Evolutionary conservation across 352 stramenopile genomes (phyloP), one percentile per base, ranked within the genome.

Genomic region (Globisporangium parvum): DNA sequence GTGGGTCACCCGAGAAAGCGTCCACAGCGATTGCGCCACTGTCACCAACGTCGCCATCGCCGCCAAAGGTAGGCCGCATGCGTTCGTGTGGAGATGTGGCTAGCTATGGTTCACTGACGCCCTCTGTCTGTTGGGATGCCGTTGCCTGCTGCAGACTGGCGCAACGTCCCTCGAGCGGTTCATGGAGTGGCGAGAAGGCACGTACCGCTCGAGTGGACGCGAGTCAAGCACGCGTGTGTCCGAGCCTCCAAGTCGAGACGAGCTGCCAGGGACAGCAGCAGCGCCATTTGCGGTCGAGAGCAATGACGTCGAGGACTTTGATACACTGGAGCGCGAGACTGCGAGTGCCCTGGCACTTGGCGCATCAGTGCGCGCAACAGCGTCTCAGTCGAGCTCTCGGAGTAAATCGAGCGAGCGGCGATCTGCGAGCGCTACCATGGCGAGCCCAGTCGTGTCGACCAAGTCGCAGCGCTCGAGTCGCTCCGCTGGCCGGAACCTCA

Each of bases 401-500:
- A 15, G 53, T 33, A 60, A 53, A 21, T 35, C 39, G 11, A 55
- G 23, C 23, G 53, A 56, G 21, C 41, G 24, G 46, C 40, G 40
- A 1, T 21, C 58, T 12, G 37, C 58, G 9, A 42, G 20, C 31
- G 14, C n/a, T 2, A 8, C 41, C 14, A 44, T 11, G 5, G 17
- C 49, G 24, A 66, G 49, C 44, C 31, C 49, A 4, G 49, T 21
- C 6, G 39, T 6, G 24, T 47, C 45, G 1, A 39, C 26, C 15
- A 66, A 55, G 20, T 58, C 52, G 4, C 51, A 53, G 53, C 37
- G 47, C 12, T 52, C 54, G 50, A 51, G 10, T 44, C 41, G 46
- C 2, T 52, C 57, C 6, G 48, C 20, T 20, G 40, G 63, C 9
- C 64, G 46, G 6, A 62, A 64, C 48, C 72, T 89, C 15, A 63